Evolutionary conservation across 1,139 yeast species (phyloP).

Genomic region (Geotrichum candidum): DNA sequence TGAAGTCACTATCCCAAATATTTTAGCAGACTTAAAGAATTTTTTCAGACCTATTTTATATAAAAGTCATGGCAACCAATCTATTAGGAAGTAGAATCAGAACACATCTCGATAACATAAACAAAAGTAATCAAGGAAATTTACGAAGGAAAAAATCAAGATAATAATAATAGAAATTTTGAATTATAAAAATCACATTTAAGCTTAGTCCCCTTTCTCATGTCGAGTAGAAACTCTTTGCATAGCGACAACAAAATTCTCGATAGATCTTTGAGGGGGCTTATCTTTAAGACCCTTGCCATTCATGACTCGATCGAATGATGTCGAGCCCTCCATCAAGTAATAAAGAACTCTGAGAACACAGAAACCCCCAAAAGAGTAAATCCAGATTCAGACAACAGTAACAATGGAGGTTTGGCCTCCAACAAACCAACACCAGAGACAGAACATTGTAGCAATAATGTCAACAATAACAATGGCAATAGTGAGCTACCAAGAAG

Average conservation of each 20-base stretch:
- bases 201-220: slow-evolving; percentile 50
- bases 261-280: slow-evolving; percentile 72
- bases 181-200: background rate
- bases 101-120: background rate
- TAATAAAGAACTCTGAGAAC: slow-evolving; percentile 65
- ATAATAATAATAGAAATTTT: background rate
- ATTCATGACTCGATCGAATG: slow-evolving; percentile 90
- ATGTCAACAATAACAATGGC: slow-evolving; percentile 65
- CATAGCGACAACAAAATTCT: slow-evolving; percentile 95
- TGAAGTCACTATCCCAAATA: too few relatives aligned
- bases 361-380: slow-evolving; percentile 67
- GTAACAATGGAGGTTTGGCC: slow-evolving; percentile 66
- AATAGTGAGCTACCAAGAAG: slow-evolving; percentile 69
- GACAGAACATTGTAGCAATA: slow-evolving; percentile 63
- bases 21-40: too few relatives aligned
- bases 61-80: background rate
- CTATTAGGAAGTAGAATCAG: background rate
- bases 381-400: slow-evolving; percentile 61
- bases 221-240: slow-evolving; percentile 98
- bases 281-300: slow-evolving; percentile 70
- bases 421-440: slow-evolving; percentile 68
- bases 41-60: too few relatives aligned
- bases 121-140: background rate
- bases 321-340: slow-evolving; percentile 71
- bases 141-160: background rate